A percentile compares a stretch with the other conserved stretches of the same genome.
These are phyloP conservation scores for Sclerospora graminicola DNA, from an alignment of 352 stramenopile genomes.

Conservation along the genomic window DNA sequence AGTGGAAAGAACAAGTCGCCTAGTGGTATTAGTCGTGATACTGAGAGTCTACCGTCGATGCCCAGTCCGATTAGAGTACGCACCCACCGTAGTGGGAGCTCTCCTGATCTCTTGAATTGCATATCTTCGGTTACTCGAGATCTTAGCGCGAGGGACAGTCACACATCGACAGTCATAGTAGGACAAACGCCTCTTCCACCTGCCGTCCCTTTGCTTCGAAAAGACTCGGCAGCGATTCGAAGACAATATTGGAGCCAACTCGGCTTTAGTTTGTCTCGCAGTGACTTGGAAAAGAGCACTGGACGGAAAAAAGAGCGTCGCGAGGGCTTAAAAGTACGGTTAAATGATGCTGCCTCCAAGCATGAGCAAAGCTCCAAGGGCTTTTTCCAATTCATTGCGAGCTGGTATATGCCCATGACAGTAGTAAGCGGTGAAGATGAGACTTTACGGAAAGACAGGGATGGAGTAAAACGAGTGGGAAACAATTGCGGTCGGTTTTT, in stretches of 20 bases:
- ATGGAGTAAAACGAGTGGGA: constrained; percentile 1
- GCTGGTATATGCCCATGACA: constrained; percentile 52
- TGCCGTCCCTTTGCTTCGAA: constrained; percentile 35
- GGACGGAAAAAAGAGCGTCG: constrained; percentile 47
- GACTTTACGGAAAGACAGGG: constrained; percentile 9
- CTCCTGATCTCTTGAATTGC: constrained; percentile 7
- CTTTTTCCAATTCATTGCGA: constrained; percentile 76
- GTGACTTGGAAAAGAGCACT: constrained; percentile 71
- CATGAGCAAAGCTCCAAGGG: constrained; percentile 33
- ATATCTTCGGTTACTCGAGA: too few species aligned
- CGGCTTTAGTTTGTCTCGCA: constrained; percentile 68
- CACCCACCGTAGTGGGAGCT: constrained; percentile 14
- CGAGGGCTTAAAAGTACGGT: constrained; percentile 59
- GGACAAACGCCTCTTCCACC: constrained; percentile 10
- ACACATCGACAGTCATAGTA: constrained; percentile 7
- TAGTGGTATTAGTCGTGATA: constrained; percentile 36
- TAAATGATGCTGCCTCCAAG: constrained; percentile 53
- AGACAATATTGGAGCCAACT: constrained; percentile 84
- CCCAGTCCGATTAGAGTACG: constrained; percentile 25
- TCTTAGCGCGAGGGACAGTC: neutral
- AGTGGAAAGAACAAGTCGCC: constrained; percentile 30
- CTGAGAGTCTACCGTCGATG: constrained; percentile 46
- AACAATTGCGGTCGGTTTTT: constrained; percentile 15
- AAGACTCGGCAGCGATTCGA: constrained; percentile 75
- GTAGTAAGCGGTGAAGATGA: constrained; percentile 20